These are phyloP conservation scores for Thraustochytrium striatum DNA, from an alignment of 352 stramenopile genomes.

Conservation along the genomic window DNA sequence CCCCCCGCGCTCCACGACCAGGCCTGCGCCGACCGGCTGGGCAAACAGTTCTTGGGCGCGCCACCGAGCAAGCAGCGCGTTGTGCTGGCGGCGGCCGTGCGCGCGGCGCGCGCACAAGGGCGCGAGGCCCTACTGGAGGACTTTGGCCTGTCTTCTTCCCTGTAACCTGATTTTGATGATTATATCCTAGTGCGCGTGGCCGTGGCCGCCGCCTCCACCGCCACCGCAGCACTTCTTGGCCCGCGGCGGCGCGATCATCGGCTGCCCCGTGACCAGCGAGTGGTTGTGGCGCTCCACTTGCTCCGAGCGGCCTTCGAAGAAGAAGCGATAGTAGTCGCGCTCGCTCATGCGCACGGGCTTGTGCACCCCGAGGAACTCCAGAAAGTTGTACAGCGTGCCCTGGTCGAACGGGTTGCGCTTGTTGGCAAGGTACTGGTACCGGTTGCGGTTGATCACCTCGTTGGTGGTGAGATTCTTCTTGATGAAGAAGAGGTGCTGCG, in stretches of 20 bases:
- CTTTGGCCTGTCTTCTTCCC: not conserved
- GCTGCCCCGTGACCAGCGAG: not conserved
- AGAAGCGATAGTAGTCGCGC: constrained; percentile 35
- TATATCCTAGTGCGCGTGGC: not conserved
- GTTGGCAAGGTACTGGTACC: constrained; percentile 65
- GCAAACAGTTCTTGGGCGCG: constrained; percentile 25
- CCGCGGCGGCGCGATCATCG: not conserved
- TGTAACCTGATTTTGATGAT: not conserved
- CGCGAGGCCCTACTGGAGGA: not conserved
- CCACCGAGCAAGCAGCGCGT: not conserved
- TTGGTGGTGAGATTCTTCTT: constrained; percentile 74
- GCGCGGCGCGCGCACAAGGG: not conserved
- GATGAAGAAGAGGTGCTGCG: constrained; percentile 42
- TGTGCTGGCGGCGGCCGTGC: not conserved
- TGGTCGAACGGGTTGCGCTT: constrained; percentile 65
- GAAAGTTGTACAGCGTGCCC: constrained; percentile 58
- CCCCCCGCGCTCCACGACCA: not conserved
- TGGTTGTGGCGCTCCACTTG: constrained; percentile 36
- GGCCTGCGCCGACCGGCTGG: not conserved
- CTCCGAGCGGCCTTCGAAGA: constrained; percentile 14
- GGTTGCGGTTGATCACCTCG: constrained; percentile 68
- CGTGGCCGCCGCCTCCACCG: not conserved
- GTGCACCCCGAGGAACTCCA: constrained; percentile 40
- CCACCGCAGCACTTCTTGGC: not conserved
- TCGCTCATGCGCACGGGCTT: constrained; percentile 8